These are phyloP conservation scores for Kwoniella bestiolae DNA, from an alignment of 768 basidiomycete species.

Conservation along the genomic window DNA sequence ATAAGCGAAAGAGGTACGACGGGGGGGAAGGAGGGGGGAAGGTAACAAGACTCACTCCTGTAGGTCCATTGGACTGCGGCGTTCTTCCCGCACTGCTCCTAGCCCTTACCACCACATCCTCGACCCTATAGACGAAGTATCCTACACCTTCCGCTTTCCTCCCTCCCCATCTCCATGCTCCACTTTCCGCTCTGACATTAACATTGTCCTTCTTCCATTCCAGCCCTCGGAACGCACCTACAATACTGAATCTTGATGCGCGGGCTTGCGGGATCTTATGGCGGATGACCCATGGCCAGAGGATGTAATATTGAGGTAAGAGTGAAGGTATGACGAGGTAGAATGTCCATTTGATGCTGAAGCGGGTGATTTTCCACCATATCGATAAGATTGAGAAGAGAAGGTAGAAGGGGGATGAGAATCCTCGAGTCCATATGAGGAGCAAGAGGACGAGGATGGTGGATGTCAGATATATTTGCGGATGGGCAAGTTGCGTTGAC, in stretches of 20 bases:
- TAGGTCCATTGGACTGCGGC: background rate
- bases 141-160: slow-evolving; percentile 30
- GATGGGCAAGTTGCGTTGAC: background rate
- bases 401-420: background rate
- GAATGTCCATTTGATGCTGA: slow-evolving; percentile 3
- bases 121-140: slow-evolving; percentile 32
- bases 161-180: slow-evolving; percentile 39
- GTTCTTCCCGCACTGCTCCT: background rate
- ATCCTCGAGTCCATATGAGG: background rate
- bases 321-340: slow-evolving; percentile 7
- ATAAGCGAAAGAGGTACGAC: too few relatives aligned
- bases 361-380: background rate
- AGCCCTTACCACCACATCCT: slow-evolving; percentile 33
- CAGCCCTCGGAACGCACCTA: slow-evolving; percentile 30
- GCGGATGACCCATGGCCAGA: background rate
- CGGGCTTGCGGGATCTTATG: slow-evolving; percentile 8
- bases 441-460: background rate
- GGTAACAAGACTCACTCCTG: background rate
- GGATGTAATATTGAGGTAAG: slow-evolving; percentile 8
- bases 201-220: slow-evolving; percentile 40
- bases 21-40: too few relatives aligned
- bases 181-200: slow-evolving; percentile 35
- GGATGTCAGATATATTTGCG: background rate
- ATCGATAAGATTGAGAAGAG: background rate
- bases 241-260: slow-evolving; percentile 13